A percentile compares a stretch with the other conserved stretches of the same genome.
These are phyloP conservation scores for Xylaria sp. DNA, from an alignment of 2,329 filamentous ascomycete genomes.

Conservation along the genomic window DNA sequence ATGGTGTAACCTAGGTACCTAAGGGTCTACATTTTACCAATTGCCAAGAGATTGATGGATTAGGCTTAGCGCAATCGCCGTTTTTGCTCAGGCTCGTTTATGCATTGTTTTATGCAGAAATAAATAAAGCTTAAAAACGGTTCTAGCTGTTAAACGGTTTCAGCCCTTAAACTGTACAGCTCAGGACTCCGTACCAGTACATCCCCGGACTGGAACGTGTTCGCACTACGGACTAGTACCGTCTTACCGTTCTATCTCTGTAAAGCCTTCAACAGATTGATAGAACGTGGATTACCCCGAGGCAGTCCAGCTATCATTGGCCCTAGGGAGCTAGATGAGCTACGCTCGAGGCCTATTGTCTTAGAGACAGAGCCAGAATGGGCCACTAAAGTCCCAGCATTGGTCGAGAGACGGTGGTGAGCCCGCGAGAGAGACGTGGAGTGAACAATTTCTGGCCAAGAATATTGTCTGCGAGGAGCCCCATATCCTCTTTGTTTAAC, in stretches of 20 bases:
- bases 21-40: too few species aligned
- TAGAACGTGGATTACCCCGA: slow-evolving; percentile 30
- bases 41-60: too few species aligned
- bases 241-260: slow-evolving; percentile 29
- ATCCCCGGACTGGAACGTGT: too few species aligned
- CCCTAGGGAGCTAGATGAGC: slow-evolving; percentile 14
- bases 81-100: too few species aligned
- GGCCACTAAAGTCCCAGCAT: slow-evolving; percentile 17
- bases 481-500: slow-evolving; percentile 29
- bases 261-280: slow-evolving; percentile 33
- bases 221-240: too few species aligned
- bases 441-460: slow-evolving; percentile 21
- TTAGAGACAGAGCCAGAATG: slow-evolving; percentile 29
- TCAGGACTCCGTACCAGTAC: too few species aligned
- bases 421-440: slow-evolving; percentile 15
- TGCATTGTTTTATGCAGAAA: too few species aligned
- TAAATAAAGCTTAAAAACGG: too few species aligned
- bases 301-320: slow-evolving; percentile 30
- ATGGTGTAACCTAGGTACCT: not conserved
- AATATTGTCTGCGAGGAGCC: slow-evolving; percentile 30
- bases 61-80: too few species aligned
- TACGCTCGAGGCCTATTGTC: slow-evolving; percentile 11
- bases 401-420: slow-evolving; percentile 19
- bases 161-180: too few species aligned
- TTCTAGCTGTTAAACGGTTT: too few species aligned